A percentile compares a stretch with the other conserved stretches of the same genome.
phyloP scores from a whole-genome alignment of 331 rosid species.

The Arachis monticola region DNA sequence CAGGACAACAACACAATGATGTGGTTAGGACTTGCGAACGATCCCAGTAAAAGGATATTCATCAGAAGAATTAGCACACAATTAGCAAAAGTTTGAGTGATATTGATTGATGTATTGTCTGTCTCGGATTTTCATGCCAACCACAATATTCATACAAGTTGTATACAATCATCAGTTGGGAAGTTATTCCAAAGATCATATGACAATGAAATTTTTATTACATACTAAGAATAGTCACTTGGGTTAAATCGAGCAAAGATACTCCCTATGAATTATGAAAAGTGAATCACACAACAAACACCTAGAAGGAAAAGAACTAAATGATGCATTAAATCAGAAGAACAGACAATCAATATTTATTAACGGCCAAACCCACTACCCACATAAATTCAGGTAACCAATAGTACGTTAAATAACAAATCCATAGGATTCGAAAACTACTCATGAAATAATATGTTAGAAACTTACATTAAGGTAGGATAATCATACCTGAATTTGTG shows the following conservation, averaged over 20 bases:
- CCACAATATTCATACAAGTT: background rate
- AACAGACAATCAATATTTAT: too few relatives aligned
- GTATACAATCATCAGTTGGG: background rate
- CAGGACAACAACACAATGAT: background rate
- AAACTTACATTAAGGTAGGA: constrained; percentile 1
- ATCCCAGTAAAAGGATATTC: background rate
- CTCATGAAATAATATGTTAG: background rate
- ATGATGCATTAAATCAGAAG: constrained; percentile 1
- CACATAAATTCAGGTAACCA: background rate
- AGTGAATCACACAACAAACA: background rate
- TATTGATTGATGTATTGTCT: background rate
- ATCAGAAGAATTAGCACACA: background rate
- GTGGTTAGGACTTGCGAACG: background rate
- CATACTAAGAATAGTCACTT: constrained; percentile 1
- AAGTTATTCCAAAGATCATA: background rate
- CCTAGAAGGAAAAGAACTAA: background rate
- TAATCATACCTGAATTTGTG: constrained; percentile 49
- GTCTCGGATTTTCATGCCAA: background rate
- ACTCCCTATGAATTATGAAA: background rate
- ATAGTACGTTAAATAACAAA: background rate
- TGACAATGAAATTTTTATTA: background rate
- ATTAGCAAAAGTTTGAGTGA: background rate
- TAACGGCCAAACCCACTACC: too few relatives aligned
- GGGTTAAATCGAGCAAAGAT: constrained; percentile 1
- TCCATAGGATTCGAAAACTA: background rate